Percentiles rank a stretch among this genome's conserved stretches.
These are phyloP conservation scores for Colletotrichum navitas DNA, from an alignment of 2,329 filamentous ascomycete genomes.

Conservation along the genomic window DNA sequence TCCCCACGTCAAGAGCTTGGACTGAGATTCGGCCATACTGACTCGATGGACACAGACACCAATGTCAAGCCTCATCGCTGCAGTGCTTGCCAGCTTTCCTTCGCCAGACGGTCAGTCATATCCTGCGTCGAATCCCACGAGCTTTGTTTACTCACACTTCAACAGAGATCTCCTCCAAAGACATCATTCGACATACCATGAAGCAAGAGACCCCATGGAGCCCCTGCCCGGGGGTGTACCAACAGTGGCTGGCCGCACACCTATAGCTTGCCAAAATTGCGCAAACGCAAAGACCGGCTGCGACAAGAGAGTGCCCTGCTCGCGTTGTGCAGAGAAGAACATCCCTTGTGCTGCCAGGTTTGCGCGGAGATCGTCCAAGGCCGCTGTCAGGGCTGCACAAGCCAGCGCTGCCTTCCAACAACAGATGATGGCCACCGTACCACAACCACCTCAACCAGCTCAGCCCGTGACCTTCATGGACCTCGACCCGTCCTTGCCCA, in stretches of 20 bases:
- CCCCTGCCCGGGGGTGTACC: conserved; percentile 58
- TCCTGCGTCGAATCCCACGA: neutral
- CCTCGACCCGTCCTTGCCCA: conserved; percentile 48
- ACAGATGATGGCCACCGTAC: conserved; percentile 43
- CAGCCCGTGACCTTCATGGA: conserved; percentile 55
- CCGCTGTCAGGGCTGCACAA: conserved; percentile 58
- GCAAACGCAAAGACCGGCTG: conserved; percentile 56
- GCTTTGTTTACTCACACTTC: conserved; percentile 42
- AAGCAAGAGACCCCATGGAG: conserved; percentile 61
- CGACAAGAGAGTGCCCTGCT: conserved; percentile 55
- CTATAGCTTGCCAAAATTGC: conserved; percentile 56
- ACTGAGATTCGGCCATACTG: conserved; percentile 26
- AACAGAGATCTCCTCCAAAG: conserved; percentile 63
- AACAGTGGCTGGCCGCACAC: conserved; percentile 53
- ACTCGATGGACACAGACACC: conserved; percentile 56
- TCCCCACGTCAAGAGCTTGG: neutral
- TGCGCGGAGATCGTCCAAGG: conserved; percentile 64
- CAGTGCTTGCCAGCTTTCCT: conserved; percentile 61
- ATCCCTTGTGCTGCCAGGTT: conserved; percentile 58
- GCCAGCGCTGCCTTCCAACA: conserved; percentile 52
- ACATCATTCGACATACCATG: conserved; percentile 65
- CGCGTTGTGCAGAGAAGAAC: conserved; percentile 54
- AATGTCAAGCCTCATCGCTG: conserved; percentile 68
- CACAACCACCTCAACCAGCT: conserved; percentile 41
- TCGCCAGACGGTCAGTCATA: conserved; percentile 59